Conservation (phyloP, 768 basidiomycete species). For the Strobilomyces confusus region DNA sequence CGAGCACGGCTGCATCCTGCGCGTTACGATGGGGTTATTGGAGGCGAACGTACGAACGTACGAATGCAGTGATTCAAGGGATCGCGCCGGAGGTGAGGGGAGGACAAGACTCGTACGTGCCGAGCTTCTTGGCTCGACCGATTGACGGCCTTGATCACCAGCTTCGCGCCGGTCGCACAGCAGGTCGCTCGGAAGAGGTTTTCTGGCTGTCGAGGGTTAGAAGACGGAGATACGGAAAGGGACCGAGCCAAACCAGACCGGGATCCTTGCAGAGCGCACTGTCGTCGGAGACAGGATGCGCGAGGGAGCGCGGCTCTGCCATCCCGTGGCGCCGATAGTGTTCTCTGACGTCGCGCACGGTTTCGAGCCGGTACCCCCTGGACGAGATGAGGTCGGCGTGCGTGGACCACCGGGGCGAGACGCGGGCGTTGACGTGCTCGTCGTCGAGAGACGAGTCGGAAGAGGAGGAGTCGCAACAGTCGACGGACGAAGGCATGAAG, state of each 20-base stretch:
- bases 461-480: conserved; percentile 30
- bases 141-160: conserved; percentile 70
- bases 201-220: conserved; percentile 48
- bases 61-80: conserved; percentile 78
- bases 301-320: conserved; percentile 19
- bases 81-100: conserved; percentile 47
- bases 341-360: conserved; percentile 60
- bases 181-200: conserved; percentile 67
- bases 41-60: conserved; percentile 34
- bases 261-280: conserved; percentile 66
- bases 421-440: conserved; percentile 50
- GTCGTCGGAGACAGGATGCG: conserved; percentile 41
- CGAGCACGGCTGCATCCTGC: conserved; percentile 51
- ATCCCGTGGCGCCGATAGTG: conserved; percentile 43
- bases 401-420: conserved; percentile 58
- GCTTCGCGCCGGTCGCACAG: conserved; percentile 44
- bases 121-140: conserved; percentile 58
- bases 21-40: conserved; percentile 5
- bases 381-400: conserved; percentile 45
- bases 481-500: conserved; percentile 65
- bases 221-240: not conserved
- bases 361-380: conserved; percentile 64
- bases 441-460: conserved; percentile 51
- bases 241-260: conserved; percentile 50
- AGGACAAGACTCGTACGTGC: conserved; percentile 53